Base-by-base conservation (phyloP, 768 basidiomycete species). In the Termitomyces sp. region DNA sequence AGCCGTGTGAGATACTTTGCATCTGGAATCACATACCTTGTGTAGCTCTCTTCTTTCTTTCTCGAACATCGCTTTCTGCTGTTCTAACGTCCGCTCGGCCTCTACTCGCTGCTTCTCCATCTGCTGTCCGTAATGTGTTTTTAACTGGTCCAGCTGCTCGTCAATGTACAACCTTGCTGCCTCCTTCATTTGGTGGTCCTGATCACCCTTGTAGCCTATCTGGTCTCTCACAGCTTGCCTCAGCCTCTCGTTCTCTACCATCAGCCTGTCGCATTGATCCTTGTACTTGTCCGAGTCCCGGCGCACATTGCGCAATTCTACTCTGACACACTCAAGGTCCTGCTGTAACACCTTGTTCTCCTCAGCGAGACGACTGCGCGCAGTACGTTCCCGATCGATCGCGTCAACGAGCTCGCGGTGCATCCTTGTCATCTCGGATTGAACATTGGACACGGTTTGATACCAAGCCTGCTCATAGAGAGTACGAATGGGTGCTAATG, bases 381-480 rank as follows among this genome's bases (percentile, higher is more conserved):
- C 28, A 18, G 40, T 16, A n/a, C 53, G 61, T 49, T 62, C 63
- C 22, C 28, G 55, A 14, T 53, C 59, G 6, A 59, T 46, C 4
- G 55, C 54, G 10, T 54, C 52, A 6, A 51, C 30, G 4, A 66
- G 58, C 54, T 62, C 63, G 0, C 13, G 20, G 40, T 64, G 61
- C 60, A 66, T 59, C 1, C 56, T 53, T n/a, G 55, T 45, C 55
- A 66, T 63, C 55, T 66, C 65, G 22, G 26, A 28, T n/a, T 66
- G 65, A 12, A 66, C 65, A 24, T 61, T 63, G 1, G 49, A 51
- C 2, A 66, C 59, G 0, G 63, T 64, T 7, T 62, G 59, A 30
- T 57, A 33, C 65, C 65, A 64, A 6, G 58, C 63, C 20, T 64
- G 57, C 26, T 66, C 63, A 44, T 61, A 63, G n/a, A 66, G 61